Evolutionary conservation across 768 basidiomycete genomes (phyloP).

Genomic region (Hydnum rufescens): DNA sequence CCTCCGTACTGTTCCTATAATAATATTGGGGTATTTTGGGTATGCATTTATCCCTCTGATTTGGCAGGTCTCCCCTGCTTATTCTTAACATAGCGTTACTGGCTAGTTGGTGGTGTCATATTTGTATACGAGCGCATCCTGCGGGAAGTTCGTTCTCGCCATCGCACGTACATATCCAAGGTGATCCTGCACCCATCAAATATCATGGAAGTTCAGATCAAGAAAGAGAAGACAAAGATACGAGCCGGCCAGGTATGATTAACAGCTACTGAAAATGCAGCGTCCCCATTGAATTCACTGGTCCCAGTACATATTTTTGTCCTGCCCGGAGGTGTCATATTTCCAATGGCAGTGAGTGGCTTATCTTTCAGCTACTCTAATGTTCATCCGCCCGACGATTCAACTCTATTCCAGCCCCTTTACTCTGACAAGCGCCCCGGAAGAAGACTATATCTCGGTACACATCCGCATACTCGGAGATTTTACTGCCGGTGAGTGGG

Average conservation of each 20-base stretch:
- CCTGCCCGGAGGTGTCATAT: slow-evolving; percentile 79
- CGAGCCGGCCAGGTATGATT: slow-evolving; percentile 45
- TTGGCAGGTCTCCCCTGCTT: slow-evolving; percentile 6
- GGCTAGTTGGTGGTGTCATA: slow-evolving; percentile 70
- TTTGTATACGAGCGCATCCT: slow-evolving; percentile 79
- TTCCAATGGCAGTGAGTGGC: slow-evolving; percentile 74
- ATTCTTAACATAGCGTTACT: slow-evolving; percentile 42
- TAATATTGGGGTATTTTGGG: slow-evolving; percentile 89
- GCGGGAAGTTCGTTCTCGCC: slow-evolving; percentile 79
- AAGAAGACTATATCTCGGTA: slow-evolving; percentile 87
- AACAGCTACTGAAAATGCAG: background rate
- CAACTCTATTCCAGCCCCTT: slow-evolving; percentile 2
- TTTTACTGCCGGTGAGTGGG: slow-evolving; percentile 35
- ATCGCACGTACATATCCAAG: slow-evolving; percentile 82
- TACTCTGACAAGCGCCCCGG: slow-evolving; percentile 44
- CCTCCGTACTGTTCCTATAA: slow-evolving; percentile 74
- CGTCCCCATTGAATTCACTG: background rate
- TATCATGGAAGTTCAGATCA: slow-evolving; percentile 91
- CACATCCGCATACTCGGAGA: slow-evolving; percentile 88
- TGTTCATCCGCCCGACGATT: background rate
- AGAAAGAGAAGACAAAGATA: slow-evolving; percentile 75
- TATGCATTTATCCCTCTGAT: slow-evolving; percentile 20
- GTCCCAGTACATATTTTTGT: slow-evolving; percentile 61
- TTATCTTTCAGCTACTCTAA: background rate
- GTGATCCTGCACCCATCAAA: slow-evolving; percentile 90